Percentiles rank a stretch among this genome's conserved stretches.
Conservation (phyloP, 2,329 filamentous ascomycete species). For the Chaetomium globosum region DNA sequence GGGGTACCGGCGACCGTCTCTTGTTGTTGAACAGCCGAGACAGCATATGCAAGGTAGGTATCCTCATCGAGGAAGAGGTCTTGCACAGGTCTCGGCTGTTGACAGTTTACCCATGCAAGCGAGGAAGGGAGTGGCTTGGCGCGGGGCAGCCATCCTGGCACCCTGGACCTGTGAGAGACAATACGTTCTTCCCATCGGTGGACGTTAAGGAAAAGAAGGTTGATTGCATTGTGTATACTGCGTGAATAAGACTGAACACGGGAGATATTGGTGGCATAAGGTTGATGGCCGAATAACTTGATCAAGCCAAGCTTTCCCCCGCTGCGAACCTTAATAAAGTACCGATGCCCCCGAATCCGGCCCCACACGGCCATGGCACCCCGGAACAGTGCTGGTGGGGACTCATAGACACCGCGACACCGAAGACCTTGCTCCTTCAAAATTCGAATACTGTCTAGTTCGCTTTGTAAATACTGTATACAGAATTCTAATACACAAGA, state of each 20-base stretch:
- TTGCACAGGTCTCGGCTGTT: conserved; percentile 17
- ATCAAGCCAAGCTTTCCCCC: neutral
- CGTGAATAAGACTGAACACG: neutral
- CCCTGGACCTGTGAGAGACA: neutral
- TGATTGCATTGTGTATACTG: neutral
- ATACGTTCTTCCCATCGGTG: neutral
- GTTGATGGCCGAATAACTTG: neutral
- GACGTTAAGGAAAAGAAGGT: neutral
- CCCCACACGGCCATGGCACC: neutral
- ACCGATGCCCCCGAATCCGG: neutral
- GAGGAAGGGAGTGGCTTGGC: neutral
- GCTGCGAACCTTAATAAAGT: neutral
- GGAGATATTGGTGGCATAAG: neutral
- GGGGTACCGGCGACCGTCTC: neutral
- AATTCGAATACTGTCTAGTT: neutral
- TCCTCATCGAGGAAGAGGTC: neutral
- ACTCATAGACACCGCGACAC: neutral
- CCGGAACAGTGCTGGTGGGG: neutral
- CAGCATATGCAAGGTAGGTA: neutral
- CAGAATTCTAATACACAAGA: conserved; percentile 20
- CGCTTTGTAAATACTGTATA: neutral
- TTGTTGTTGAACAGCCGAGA: neutral
- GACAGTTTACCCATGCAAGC: conserved; percentile 17
- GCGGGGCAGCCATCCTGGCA: neutral
- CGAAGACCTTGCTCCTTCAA: neutral